Conservation (phyloP, 768 basidiomycete genomes). For the Cystofilobasidium capitatum region DNA sequence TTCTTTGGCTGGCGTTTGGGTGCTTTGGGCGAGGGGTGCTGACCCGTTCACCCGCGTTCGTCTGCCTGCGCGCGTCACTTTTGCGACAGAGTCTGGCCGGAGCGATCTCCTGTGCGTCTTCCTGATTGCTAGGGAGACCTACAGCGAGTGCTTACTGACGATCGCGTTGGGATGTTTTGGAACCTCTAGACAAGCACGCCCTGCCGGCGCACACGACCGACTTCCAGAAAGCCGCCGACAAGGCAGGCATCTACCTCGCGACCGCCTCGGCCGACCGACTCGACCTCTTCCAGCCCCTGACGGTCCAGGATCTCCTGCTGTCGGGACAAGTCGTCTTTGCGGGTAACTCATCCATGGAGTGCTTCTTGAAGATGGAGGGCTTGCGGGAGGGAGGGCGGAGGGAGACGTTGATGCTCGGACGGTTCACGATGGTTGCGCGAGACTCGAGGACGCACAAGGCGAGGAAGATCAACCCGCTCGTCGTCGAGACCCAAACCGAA, state of each 20-base stretch:
- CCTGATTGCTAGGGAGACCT: background rate
- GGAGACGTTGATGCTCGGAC: slow-evolving; percentile 62
- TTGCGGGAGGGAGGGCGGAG: slow-evolving; percentile 44
- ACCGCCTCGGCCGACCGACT: slow-evolving; percentile 69
- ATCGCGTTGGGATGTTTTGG: background rate
- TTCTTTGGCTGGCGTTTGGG: background rate
- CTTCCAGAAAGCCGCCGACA: slow-evolving; percentile 34
- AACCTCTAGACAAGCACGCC: slow-evolving; percentile 19
- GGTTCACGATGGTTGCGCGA: slow-evolving; percentile 83
- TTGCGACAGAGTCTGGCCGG: slow-evolving; percentile 18
- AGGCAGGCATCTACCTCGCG: slow-evolving; percentile 62
- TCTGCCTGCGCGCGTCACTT: no score
- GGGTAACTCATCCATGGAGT: slow-evolving; percentile 56
- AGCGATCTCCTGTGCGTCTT: slow-evolving; percentile 18
- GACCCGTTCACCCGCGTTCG: background rate
- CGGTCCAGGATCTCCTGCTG: slow-evolving; percentile 56
- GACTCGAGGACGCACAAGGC: slow-evolving; percentile 59
- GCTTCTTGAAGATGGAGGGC: slow-evolving; percentile 75
- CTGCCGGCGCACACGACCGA: background rate
- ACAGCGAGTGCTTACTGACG: background rate
- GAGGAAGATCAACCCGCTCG: slow-evolving; percentile 54
- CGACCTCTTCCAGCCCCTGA: slow-evolving; percentile 37
- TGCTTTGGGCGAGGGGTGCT: background rate
- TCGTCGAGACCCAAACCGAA: slow-evolving; percentile 56
- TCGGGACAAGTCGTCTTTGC: slow-evolving; percentile 74